Percentiles rank a stretch among this genome's conserved stretches.
Conservation (phyloP, 805 yeast species). For the Lipomyces lipofer region DNA sequence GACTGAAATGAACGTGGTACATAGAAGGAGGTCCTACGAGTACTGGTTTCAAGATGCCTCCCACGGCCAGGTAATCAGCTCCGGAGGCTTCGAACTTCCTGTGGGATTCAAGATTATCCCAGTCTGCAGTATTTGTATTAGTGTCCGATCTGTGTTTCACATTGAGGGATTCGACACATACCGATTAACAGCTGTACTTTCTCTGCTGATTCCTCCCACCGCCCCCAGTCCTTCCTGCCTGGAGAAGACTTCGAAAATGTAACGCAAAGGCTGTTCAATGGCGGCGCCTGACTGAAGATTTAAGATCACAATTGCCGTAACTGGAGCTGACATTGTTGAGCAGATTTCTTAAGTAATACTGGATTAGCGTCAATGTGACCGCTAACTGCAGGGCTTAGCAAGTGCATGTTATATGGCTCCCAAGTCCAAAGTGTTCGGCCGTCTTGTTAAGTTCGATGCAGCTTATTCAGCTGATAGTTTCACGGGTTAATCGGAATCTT, state of each 20-base stretch:
- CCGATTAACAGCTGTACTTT: not conserved
- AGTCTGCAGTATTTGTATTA: not conserved
- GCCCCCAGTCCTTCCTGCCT: not conserved
- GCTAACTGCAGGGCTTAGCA: not conserved
- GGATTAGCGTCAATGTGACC: not conserved
- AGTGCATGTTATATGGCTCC: not conserved
- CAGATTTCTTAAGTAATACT: not conserved
- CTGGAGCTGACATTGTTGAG: slow-evolving; percentile 1
- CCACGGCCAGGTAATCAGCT: not conserved
- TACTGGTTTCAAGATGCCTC: not conserved
- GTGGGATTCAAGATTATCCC: slow-evolving; percentile 2
- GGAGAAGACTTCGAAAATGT: not conserved
- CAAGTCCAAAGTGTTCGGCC: not conserved
- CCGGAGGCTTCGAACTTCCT: not conserved
- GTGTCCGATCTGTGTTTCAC: not conserved
- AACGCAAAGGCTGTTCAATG: not conserved
- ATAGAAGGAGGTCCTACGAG: not conserved
- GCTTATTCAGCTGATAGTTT: not conserved
- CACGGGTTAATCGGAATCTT: not conserved
- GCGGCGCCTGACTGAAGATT: not conserved
- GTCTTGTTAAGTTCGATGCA: not conserved
- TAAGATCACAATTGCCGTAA: slow-evolving; percentile 1
- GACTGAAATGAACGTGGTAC: not conserved
- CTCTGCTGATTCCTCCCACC: not conserved
- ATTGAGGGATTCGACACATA: not conserved